phyloP scores from a whole-genome alignment of 75 land plant genomes.

The Cupressus sempervirens region DNA sequence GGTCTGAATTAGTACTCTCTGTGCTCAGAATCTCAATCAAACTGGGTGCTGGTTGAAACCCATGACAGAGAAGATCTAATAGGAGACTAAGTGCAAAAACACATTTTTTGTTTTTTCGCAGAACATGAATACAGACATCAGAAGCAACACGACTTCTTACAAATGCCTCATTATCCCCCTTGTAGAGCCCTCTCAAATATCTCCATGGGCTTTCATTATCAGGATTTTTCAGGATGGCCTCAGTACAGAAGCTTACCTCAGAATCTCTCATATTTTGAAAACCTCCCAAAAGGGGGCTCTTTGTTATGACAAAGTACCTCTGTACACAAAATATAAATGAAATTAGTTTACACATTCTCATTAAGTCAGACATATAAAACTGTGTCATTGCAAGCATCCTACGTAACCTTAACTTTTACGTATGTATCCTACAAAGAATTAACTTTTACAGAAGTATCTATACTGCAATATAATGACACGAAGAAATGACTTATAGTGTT shows the following conservation, averaged over 20 bases:
- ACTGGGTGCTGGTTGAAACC: constrained; percentile 47
- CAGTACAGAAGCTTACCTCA: constrained; percentile 55
- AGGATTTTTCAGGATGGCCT: constrained; percentile 61
- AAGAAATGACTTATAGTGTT: not conserved
- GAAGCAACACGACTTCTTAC: constrained; percentile 31
- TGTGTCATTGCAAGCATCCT: not conserved
- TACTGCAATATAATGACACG: not conserved
- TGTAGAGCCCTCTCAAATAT: constrained; percentile 78
- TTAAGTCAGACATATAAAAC: not conserved
- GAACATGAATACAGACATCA: constrained; percentile 53
- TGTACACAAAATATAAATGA: constrained; percentile 21
- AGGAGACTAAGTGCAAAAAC: constrained; percentile 71
- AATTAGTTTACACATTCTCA: not conserved
- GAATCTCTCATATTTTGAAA: constrained; percentile 61
- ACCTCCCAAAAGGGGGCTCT: constrained; percentile 78
- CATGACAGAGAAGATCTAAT: constrained; percentile 74
- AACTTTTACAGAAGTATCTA: not conserved
- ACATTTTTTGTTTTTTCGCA: constrained; percentile 29
- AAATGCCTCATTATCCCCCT: constrained; percentile 43
- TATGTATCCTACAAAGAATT: not conserved
- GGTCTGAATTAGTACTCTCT: constrained; percentile 17
- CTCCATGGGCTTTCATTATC: constrained; percentile 97
- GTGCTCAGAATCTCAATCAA: constrained; percentile 24
- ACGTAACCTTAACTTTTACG: not conserved
- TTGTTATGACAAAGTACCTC: constrained; percentile 94